Evolutionary conservation across 441 rosid genomes (phyloP), one percentile per base, ranked within the genome.

Genomic region (Arabidopsis hybrid): DNA sequence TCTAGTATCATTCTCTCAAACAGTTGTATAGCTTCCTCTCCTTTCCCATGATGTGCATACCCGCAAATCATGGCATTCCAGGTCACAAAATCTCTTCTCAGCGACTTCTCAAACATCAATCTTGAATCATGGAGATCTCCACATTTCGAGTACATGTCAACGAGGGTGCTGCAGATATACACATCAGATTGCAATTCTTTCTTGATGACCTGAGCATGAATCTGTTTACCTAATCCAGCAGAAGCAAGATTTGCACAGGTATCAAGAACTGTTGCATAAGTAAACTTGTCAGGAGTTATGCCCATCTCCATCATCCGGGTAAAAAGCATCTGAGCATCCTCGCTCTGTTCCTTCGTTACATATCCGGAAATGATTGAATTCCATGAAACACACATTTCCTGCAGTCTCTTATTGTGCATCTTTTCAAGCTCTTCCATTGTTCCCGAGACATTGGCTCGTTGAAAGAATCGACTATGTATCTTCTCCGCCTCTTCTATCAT

Each of bases 111-210:
- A 71, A 92, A 95, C 79, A 85, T 82, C 35, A 85, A 73, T 59
- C 56, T 65, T 8, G 94, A 91, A 85, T 95, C 96, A 65, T 82
- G 74, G 83, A 92, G 80, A 75, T 88, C 85, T 82, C 99, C 97
- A 58, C 97, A 95, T 82, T 95, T 92, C 0, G 99, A 89, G 85
- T 95, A 92, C 99, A 92, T 95, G 73, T 95, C 97, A 42, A 95
- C 97, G 7, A 95, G 91, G 12, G 97, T 92, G 83, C 99, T 95
- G 79, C 88, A 81, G 74, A 94, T 89, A 59, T 88, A 90, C 36
- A 82, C 93, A 71, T 95, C 97, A 14, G 86, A 83, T 59, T 87
- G 94, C 83, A 90, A 53, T 68, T 89, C 85, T 69, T 79, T 74
- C 83, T 95, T 95, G 76, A 95, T 83, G 70, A 89, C 84, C 70